Evolutionary conservation across 2,329 filamentous ascomycete genomes (phyloP).

Genomic region (Capronia americana): DNA sequence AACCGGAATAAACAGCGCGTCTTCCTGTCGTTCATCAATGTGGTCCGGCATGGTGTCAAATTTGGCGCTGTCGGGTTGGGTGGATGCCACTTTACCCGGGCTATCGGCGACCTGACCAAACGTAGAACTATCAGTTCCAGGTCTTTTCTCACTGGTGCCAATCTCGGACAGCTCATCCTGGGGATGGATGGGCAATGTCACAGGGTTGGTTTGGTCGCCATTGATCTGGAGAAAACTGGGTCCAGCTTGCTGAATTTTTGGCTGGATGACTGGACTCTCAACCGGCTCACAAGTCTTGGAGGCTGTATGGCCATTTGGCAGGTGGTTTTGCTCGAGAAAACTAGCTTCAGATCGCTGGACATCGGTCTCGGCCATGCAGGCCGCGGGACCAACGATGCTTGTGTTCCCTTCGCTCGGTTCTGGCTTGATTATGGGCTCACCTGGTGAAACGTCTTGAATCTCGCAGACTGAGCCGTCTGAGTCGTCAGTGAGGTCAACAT

Average conservation of each 20-base stretch:
- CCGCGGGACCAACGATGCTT: background rate
- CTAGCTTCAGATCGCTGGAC: background rate
- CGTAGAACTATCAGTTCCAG: background rate
- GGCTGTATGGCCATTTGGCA: background rate
- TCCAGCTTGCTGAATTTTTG: background rate
- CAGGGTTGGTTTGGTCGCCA: background rate
- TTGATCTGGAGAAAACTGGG: background rate
- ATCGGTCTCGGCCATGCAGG: background rate
- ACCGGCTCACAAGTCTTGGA: background rate
- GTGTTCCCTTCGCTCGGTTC: conserved; percentile 14
- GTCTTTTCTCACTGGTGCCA: background rate
- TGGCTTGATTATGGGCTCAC: conserved; percentile 14
- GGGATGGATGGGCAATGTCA: background rate
- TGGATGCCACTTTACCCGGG: background rate
- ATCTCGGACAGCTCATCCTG: background rate
- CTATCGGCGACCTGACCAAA: background rate
- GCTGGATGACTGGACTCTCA: background rate
- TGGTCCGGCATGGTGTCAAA: background rate
- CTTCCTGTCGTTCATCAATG: background rate
- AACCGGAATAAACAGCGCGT: background rate
- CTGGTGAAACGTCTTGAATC: background rate
- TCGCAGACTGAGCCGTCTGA: conserved; percentile 13
- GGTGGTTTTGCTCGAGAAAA: background rate
- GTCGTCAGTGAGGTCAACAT: conserved; percentile 28
- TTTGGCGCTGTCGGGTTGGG: background rate